A percentile compares a stretch with the other conserved stretches of the same genome.
Conservation (phyloP, 345 rosid genomes). For the Euphorbia lathyris region DNA sequence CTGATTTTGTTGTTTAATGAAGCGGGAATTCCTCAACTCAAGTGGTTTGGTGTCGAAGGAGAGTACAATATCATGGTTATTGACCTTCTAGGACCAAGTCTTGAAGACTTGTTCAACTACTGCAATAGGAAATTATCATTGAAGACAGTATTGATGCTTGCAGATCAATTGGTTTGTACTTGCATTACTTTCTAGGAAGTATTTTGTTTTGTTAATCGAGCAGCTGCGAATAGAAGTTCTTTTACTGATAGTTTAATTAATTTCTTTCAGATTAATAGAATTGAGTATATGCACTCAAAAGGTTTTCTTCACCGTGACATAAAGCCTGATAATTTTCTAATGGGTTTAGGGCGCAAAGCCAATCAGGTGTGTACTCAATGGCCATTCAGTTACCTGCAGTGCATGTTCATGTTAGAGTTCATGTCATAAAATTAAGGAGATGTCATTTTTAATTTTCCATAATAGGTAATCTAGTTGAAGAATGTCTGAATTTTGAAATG, state of each 20-base stretch:
- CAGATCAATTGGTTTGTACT: conserved; percentile 24
- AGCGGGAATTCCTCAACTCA: conserved; percentile 31
- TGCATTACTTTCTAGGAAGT: neutral
- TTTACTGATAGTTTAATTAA: neutral
- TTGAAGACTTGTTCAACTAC: conserved; percentile 30
- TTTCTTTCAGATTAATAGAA: conserved; percentile 23
- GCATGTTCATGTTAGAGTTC: neutral
- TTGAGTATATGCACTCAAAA: conserved; percentile 29
- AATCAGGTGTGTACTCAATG: conserved; percentile 19
- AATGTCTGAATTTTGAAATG: neutral
- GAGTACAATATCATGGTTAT: conserved; percentile 30
- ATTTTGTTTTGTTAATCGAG: conserved; percentile 8
- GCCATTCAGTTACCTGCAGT: neutral
- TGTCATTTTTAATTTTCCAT: neutral
- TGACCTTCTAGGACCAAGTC: conserved; percentile 29
- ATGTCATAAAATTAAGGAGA: neutral
- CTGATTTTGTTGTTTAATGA: conserved; percentile 5
- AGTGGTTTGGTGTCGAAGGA: conserved; percentile 31
- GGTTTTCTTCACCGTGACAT: conserved; percentile 32
- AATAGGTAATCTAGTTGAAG: neutral
- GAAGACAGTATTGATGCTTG: conserved; percentile 30
- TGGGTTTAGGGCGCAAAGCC: conserved; percentile 32
- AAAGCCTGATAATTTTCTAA: conserved; percentile 29
- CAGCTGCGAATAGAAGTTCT: neutral
- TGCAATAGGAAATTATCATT: conserved; percentile 24